Evolutionary conservation across 2,329 filamentous ascomycete genomes (phyloP), one percentile per base, ranked within the genome.

Genomic region (Chalaropsis thielavioides): DNA sequence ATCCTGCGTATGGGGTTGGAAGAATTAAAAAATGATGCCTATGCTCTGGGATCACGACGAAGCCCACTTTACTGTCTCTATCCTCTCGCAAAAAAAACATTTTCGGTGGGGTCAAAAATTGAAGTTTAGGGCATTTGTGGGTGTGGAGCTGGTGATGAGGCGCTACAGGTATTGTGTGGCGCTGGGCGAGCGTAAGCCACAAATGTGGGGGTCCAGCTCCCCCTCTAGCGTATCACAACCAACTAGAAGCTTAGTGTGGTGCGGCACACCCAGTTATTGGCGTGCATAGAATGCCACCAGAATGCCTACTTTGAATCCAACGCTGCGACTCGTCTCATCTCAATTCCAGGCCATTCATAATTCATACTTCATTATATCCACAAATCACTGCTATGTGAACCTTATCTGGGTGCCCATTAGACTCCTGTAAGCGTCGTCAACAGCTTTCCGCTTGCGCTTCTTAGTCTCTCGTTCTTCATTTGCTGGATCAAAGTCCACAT

Each of bases 341-440:
- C 19, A 51, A 2, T 10, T 11, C 4, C 22, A 51, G 15, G 35
- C 46, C 15, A 46, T 46, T 19, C 44, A 46, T 46, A 19, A 46
- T n/a, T 31, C 24, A 35, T 31, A 19, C 24, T 27, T 56, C 15
- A 54, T 49, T 38, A 27, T 49, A 3, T 54, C 27, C 22, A 31
- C 27, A n/a, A 35, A 10, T 60, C 43, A 35, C 24, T 11, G 13
- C 61, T 35, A 65, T 41, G 38, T 61, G 22, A 51, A 65, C 59
- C 31, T 61, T 11, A 62, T 40, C 43, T 65, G 40, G 6, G 64
- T 62, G 15, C 58, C 64, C 73, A 90, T 89, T 70, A 96, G 76
- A 65, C 87, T 89, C 68, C 81, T 82, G 70, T 90, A 95, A 4
- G 94, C 86, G 71, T 92, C 84, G 62, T 95, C 86, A 1, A 96